Conservation (phyloP, 2,329 filamentous ascomycete genomes). For the Diaporthe batatas region DNA sequence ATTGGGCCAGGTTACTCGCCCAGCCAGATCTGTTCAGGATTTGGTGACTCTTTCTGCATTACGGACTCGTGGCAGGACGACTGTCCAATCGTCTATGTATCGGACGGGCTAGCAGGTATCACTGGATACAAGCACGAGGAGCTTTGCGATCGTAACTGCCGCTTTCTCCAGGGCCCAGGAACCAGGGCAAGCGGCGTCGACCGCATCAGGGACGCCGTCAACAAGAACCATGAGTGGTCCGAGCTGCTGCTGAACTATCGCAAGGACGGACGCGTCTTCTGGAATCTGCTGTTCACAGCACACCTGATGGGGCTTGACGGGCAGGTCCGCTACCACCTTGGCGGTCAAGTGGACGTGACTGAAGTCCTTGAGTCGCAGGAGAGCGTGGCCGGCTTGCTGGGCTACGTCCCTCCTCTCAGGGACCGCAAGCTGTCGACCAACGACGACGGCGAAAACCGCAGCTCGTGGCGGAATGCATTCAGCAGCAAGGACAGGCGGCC, state of each 20-base stretch:
- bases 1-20: slow-evolving; percentile 34
- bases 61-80: slow-evolving; percentile 7
- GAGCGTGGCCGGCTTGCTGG: slow-evolving; percentile 18
- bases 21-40: slow-evolving; percentile 27
- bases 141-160: slow-evolving; percentile 24
- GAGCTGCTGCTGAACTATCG: slow-evolving; percentile 37
- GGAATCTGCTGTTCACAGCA: slow-evolving; percentile 36
- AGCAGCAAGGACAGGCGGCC: background rate
- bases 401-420: background rate
- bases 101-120: slow-evolving; percentile 22
- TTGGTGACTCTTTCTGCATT: slow-evolving; percentile 36
- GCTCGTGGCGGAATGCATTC: slow-evolving; percentile 1
- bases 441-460: slow-evolving; percentile 6
- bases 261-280: slow-evolving; percentile 28
- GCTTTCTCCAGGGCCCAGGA: slow-evolving; percentile 30
- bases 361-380: slow-evolving; percentile 32
- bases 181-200: slow-evolving; percentile 35
- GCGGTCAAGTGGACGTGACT: slow-evolving; percentile 38
- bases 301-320: slow-evolving; percentile 23
- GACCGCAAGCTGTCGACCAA: background rate
- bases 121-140: slow-evolving; percentile 28
- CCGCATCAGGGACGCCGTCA: slow-evolving; percentile 32
- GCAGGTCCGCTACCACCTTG: slow-evolving; percentile 23
- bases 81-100: slow-evolving; percentile 30
- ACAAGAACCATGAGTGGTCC: slow-evolving; percentile 24